These are phyloP conservation scores for Hemileccinum impolitum DNA, from an alignment of 768 basidiomycete species.

Conservation along the genomic window DNA sequence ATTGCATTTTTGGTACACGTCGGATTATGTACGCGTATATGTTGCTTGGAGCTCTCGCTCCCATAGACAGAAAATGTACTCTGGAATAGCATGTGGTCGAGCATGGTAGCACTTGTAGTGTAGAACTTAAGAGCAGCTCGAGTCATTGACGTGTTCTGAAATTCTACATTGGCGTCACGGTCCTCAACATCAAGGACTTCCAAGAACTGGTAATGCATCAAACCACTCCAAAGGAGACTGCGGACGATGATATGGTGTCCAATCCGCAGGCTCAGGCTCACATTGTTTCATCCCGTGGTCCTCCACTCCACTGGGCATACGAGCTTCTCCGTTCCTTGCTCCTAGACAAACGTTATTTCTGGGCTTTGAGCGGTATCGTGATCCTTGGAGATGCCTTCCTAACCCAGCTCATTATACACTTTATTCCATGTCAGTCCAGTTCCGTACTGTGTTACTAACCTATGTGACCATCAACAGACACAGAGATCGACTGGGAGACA, in stretches of 20 bases:
- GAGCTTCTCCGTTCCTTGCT: constrained; percentile 28
- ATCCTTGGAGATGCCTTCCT: constrained; percentile 74
- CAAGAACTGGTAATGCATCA: no score
- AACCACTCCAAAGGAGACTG: no score
- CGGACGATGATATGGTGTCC: constrained; percentile 1
- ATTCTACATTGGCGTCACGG: no score
- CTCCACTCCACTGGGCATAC: constrained; percentile 5
- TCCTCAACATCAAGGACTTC: no score
- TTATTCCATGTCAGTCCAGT: constrained; percentile 70
- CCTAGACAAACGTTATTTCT: constrained; percentile 60
- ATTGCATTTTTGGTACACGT: constrained; percentile 6
- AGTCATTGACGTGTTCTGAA: no score
- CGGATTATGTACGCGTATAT: constrained; percentile 17
- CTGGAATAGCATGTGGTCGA: background rate
- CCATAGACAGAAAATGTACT: constrained; percentile 7
- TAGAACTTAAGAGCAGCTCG: no score
- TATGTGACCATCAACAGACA: constrained; percentile 55
- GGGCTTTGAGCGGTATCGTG: constrained; percentile 59
- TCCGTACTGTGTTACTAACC: constrained; percentile 4
- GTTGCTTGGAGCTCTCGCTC: background rate
- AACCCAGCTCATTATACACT: constrained; percentile 75
- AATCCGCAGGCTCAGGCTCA: background rate
- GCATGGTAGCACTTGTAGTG: background rate
- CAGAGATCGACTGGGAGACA: constrained; percentile 97
- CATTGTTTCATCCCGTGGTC: background rate